Percentiles rank a stretch among this genome's conserved stretches.
These are phyloP conservation scores for Metschnikowia cubensis DNA, from an alignment of 805 yeast genomes.

Conservation along the genomic window DNA sequence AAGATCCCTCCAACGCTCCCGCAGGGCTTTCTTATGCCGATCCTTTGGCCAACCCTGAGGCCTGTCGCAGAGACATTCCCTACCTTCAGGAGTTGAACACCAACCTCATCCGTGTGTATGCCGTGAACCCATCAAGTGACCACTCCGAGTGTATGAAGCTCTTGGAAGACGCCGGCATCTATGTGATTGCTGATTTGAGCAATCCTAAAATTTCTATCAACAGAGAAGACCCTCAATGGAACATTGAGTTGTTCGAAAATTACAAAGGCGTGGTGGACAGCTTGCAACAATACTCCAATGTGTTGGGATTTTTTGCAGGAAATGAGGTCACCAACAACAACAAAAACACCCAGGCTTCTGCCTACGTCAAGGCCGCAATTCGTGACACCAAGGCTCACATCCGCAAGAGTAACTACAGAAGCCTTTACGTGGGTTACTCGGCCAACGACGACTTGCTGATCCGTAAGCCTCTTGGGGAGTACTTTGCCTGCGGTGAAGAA, in stretches of 20 bases:
- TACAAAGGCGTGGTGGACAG: slow-evolving; percentile 67
- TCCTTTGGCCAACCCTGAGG: slow-evolving; percentile 60
- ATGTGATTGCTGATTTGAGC: slow-evolving; percentile 84
- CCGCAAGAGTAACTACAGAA: slow-evolving; percentile 53
- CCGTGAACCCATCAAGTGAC: slow-evolving; percentile 59
- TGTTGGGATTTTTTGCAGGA: slow-evolving; percentile 82
- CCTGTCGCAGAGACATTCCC: slow-evolving; percentile 73
- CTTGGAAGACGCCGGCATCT: slow-evolving; percentile 80
- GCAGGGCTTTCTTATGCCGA: slow-evolving; percentile 47
- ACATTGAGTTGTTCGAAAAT: slow-evolving; percentile 56
- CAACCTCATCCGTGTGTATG: slow-evolving; percentile 73
- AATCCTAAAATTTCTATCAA: slow-evolving; percentile 62
- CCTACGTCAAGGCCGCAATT: slow-evolving; percentile 78
- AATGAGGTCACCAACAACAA: slow-evolving; percentile 73
- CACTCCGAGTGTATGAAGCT: slow-evolving; percentile 67
- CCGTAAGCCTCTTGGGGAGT: slow-evolving; percentile 66
- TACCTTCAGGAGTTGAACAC: slow-evolving; percentile 59
- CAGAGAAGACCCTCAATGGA: slow-evolving; percentile 63
- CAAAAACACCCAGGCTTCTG: slow-evolving; percentile 68
- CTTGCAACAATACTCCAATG: slow-evolving; percentile 66
- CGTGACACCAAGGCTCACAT: slow-evolving; percentile 75
- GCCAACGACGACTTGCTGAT: slow-evolving; percentile 71
- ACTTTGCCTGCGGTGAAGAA: slow-evolving; percentile 69
- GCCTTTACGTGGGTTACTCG: slow-evolving; percentile 78
- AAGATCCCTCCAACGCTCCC: slow-evolving; percentile 46